Evolutionary conservation across 257 asterid genomes (phyloP).

Genomic region (Sherardia arvensis): DNA sequence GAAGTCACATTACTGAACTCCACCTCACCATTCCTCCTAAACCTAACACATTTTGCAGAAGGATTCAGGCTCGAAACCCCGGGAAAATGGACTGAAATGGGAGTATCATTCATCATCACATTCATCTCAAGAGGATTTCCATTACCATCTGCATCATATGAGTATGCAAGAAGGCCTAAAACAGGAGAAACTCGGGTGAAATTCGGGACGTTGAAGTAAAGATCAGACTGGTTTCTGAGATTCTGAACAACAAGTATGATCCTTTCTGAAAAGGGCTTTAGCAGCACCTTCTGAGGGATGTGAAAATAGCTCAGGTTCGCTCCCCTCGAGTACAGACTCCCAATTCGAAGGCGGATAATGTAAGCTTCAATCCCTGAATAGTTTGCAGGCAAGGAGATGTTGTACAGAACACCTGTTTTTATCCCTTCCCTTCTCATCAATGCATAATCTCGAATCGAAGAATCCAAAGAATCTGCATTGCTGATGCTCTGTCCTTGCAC

Average conservation of each 20-base stretch:
- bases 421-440: conserved; percentile 18
- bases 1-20: conserved; percentile 38
- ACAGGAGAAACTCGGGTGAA: conserved; percentile 58
- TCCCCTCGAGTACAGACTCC: conserved; percentile 43
- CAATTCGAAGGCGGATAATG: conserved; percentile 38
- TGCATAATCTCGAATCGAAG: conserved; percentile 37
- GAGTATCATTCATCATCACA: conserved; percentile 19
- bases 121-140: conserved; percentile 22
- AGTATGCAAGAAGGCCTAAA: conserved; percentile 36
- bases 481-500: conserved; percentile 24
- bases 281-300: conserved; percentile 37
- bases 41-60: conserved; percentile 40
- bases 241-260: conserved; percentile 48
- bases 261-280: conserved; percentile 52
- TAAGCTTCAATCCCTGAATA: conserved; percentile 40
- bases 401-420: conserved; percentile 45
- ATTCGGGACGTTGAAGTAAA: conserved; percentile 47
- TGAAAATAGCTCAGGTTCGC: conserved; percentile 27
- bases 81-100: conserved; percentile 40
- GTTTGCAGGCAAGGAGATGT: conserved; percentile 46
- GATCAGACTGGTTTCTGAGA: conserved; percentile 57
- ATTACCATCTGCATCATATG: conserved; percentile 35
- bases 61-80: conserved; percentile 3
- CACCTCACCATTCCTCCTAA: conserved; percentile 31
- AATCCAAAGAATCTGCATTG: conserved; percentile 39